Conservation (phyloP, 106 monocot genomes). For the Amphibolis antarctica region DNA sequence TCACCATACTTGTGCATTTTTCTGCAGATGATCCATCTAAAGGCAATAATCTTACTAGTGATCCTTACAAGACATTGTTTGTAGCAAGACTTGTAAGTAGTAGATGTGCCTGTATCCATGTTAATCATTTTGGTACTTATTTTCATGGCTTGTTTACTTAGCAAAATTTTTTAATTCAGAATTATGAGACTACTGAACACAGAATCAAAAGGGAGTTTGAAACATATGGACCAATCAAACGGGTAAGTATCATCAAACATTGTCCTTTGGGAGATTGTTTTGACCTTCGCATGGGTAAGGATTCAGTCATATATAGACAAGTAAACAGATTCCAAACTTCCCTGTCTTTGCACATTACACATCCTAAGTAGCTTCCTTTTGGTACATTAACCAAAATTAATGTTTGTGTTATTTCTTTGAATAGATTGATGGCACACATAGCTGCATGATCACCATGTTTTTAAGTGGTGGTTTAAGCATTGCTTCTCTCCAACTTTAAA, state of each 20-base stretch:
- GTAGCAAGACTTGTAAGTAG: conserved; percentile 82
- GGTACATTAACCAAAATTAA: not conserved
- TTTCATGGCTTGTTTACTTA: not conserved
- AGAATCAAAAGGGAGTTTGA: conserved; percentile 98
- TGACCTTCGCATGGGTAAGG: conserved; percentile 47
- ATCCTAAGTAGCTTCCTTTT: not conserved
- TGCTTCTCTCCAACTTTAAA: too few relatives aligned
- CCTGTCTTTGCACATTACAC: not conserved
- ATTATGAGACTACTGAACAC: conserved; percentile 83
- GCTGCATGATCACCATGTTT: too few relatives aligned
- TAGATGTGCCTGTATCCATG: not conserved
- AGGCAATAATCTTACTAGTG: conserved; percentile 58
- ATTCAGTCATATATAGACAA: not conserved
- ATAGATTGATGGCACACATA: too few relatives aligned
- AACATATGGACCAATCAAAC: conserved; percentile 95
- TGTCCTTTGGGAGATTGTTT: conserved; percentile 30
- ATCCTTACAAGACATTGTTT: conserved; percentile 93
- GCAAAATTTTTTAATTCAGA: conserved; percentile 30
- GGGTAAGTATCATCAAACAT: conserved; percentile 58
- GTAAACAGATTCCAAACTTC: not conserved
- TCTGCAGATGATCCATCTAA: conserved; percentile 68
- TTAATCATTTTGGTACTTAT: not conserved
- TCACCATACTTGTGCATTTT: not conserved
- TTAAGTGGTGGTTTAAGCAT: too few relatives aligned
- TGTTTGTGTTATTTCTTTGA: too few relatives aligned